Evolutionary conservation across 148 eudicot species (phyloP), one percentile per base, ranked within the genome.

Genomic region (Selenicereus undatus): DNA sequence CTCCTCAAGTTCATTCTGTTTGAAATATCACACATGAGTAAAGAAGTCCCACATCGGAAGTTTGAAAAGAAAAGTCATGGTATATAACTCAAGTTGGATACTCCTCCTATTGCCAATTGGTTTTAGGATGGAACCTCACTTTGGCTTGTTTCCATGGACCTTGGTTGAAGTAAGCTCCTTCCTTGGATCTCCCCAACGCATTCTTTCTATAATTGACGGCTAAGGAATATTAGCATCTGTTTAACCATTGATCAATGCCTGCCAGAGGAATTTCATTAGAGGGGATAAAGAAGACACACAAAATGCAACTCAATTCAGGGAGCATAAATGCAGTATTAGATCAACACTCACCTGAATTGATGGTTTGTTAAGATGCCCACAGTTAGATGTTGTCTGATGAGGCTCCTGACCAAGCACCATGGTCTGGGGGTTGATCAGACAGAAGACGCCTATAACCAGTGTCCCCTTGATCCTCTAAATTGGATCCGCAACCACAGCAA

Each of bases 351-450:
- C 98, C 86, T 94, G 98, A 81, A 94, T 93, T 32, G 98, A 94
- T 35, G 97, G 98, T n/a, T 94, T 93, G 81, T 94, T 94, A 30
- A 94, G 93, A 87, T 94, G 97, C 11, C n/a, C n/a, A n/a, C n/a
- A n/a, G n/a, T n/a, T n/a, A n/a, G n/a, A n/a, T n/a, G n/a, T 94
- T 43, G 97, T 94, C 80, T 93, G 98, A 43, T 97, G 87, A 72
- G 98, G 98, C 79, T 94, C 98, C 84, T 93, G 97, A 48, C 98
- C 98, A 82, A 93, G 98, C 98, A 94, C 93, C 98, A 93, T 94
- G 69, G 98, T 94, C 78, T 94, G 97, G 22, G 98, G 98, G 79
- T 90, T 94, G 75, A 94, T 94, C 82, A 94, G 82, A 12, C 97
- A 95, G 50, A 94, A 94, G 69, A 97, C 98, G 85, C 93, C 98